These are phyloP conservation scores for Penicillium polonicum DNA, from an alignment of 2,329 filamentous ascomycete species.

Conservation along the genomic window DNA sequence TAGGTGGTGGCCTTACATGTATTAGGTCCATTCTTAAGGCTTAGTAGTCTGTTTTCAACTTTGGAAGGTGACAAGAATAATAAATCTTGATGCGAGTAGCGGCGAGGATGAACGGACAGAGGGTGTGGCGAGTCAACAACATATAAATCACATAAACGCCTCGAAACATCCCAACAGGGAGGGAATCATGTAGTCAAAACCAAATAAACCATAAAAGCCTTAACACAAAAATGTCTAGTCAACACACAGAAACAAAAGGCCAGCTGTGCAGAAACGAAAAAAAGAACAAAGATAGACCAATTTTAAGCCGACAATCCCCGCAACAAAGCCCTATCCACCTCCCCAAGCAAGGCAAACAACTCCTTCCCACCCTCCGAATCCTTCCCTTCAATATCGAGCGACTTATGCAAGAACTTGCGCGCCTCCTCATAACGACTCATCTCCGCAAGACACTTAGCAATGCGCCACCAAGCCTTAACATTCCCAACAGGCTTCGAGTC, in stretches of 20 bases:
- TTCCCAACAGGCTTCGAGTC: slow-evolving; percentile 85
- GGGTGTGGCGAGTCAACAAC: not conserved
- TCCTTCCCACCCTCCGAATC: slow-evolving; percentile 50
- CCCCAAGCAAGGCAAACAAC: slow-evolving; percentile 60
- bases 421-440: slow-evolving; percentile 88
- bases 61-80: too few species aligned
- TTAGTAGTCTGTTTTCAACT: too few species aligned
- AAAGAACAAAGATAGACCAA: not conserved
- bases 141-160: slow-evolving; percentile 6
- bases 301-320: slow-evolving; percentile 16
- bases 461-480: slow-evolving; percentile 90
- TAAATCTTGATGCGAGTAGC: too few species aligned
- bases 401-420: slow-evolving; percentile 70
- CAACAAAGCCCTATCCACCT: slow-evolving; percentile 64
- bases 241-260: not conserved
- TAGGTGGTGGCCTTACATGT: too few species aligned
- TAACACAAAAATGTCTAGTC: not conserved
- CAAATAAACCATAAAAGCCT: not conserved
- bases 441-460: slow-evolving; percentile 81
- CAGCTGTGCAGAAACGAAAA: not conserved
- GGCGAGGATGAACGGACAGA: too few species aligned
- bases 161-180: not conserved
- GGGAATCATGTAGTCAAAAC: slow-evolving; percentile 4
- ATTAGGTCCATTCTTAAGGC: too few species aligned
- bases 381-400: slow-evolving; percentile 76